These are phyloP conservation scores for Kwoniella botswanensis DNA, from an alignment of 768 basidiomycete species.

Conservation along the genomic window DNA sequence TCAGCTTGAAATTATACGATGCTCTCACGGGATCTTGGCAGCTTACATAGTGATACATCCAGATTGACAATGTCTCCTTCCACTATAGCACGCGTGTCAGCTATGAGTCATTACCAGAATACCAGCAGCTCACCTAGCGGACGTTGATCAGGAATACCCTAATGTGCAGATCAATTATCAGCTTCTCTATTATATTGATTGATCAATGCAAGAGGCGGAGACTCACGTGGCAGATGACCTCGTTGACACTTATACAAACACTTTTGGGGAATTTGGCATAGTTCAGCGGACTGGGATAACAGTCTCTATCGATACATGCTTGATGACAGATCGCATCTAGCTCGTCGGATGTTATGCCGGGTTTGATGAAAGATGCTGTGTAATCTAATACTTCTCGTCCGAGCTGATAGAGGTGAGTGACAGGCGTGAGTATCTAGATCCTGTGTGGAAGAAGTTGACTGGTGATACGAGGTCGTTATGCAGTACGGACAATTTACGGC, in stretches of 20 bases:
- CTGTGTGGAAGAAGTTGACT: not conserved
- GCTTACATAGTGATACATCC: constrained; percentile 60
- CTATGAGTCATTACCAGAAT: not conserved
- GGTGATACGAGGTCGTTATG: too few relatives aligned
- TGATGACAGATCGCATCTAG: constrained; percentile 92
- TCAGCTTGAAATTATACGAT: not conserved
- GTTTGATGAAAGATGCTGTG: constrained; percentile 79
- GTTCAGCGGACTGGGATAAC: constrained; percentile 92
- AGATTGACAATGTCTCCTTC: constrained; percentile 98
- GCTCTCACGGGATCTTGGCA: not conserved
- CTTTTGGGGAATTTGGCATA: constrained; percentile 94
- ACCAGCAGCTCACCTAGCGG: constrained; percentile 30
- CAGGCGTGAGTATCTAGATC: too few relatives aligned
- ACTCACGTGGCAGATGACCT: constrained; percentile 83
- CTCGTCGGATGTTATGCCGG: constrained; percentile 96
- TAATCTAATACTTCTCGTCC: constrained; percentile 90
- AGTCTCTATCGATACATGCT: constrained; percentile 83
- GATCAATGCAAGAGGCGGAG: not conserved
- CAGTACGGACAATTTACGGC: too few relatives aligned
- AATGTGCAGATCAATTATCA: not conserved
- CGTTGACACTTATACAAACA: constrained; percentile 93
- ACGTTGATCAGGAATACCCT: constrained; percentile 82
- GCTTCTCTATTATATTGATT: not conserved
- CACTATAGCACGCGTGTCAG: constrained; percentile 65
- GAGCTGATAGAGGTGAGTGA: constrained; percentile 63